Evolutionary conservation across 2,329 filamentous ascomycete species (phyloP).

Genomic region (Fusarium praegraminearum): DNA sequence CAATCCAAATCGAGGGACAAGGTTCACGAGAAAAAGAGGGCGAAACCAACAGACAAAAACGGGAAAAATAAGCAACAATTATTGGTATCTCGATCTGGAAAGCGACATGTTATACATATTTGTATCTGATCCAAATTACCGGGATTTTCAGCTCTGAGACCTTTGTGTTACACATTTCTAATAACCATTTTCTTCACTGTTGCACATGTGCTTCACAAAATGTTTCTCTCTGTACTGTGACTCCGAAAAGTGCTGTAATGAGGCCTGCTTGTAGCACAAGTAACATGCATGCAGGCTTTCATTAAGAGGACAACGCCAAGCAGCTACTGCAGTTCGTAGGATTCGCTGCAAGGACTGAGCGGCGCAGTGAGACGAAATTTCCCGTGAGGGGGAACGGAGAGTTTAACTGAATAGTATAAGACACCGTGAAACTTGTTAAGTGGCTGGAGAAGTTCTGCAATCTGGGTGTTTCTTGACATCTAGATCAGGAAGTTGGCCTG

Average conservation of each 20-base stretch:
- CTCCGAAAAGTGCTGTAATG: not conserved
- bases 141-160: slow-evolving; percentile 5
- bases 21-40: not conserved
- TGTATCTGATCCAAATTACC: slow-evolving; percentile 1
- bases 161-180: not conserved
- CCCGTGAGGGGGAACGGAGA: not conserved
- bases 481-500: not conserved
- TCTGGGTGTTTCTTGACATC: not conserved
- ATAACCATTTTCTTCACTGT: not conserved
- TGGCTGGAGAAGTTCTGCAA: too few species aligned
- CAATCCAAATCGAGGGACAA: not conserved
- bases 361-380: not conserved
- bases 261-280: not conserved
- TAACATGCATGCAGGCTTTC: not conserved
- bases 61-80: not conserved
- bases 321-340: not conserved
- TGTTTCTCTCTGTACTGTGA: not conserved
- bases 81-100: not conserved
- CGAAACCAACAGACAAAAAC: not conserved
- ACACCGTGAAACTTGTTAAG: too few species aligned
- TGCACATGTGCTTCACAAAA: not conserved
- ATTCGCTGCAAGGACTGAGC: not conserved
- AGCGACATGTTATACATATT: slow-evolving; percentile 16
- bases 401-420: not conserved
- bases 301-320: not conserved